A percentile compares a stretch with the other conserved stretches of the same genome.
phyloP scores from a whole-genome alignment of 768 basidiomycete species.

The Leccinum boreale region DNA sequence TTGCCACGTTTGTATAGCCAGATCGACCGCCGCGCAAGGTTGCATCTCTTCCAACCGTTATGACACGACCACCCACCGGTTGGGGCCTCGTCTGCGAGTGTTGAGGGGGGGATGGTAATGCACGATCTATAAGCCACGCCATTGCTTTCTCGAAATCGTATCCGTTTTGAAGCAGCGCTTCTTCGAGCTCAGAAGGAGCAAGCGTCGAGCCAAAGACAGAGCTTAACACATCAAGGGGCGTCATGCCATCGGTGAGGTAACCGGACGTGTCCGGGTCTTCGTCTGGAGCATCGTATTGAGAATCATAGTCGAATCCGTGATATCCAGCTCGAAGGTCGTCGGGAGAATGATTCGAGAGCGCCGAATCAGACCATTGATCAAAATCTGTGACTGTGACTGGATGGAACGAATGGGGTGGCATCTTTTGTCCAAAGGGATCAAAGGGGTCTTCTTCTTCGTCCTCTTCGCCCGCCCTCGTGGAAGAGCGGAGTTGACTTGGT shows the following conservation, averaged over 20 bases:
- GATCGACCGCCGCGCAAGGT: conserved; percentile 43
- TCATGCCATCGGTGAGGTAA: conserved; percentile 87
- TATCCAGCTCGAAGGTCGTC: conserved; percentile 44
- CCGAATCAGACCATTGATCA: conserved; percentile 56
- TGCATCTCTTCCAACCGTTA: conserved; percentile 58
- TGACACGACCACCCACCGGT: conserved; percentile 64
- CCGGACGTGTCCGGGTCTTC: conserved; percentile 53
- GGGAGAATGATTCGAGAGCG: conserved; percentile 49
- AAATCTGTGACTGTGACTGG: conserved; percentile 62
- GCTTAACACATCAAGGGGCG: conserved; percentile 92
- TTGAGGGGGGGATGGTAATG: conserved; percentile 45
- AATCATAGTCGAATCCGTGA: conserved; percentile 32
- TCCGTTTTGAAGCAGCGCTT: conserved; percentile 80
- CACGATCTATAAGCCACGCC: conserved; percentile 87
- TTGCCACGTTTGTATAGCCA: conserved; percentile 25
- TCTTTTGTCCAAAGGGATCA: conserved; percentile 61
- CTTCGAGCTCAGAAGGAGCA: conserved; percentile 88
- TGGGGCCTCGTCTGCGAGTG: conserved; percentile 46
- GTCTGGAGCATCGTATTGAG: conserved; percentile 28
- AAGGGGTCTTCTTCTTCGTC: conserved; percentile 85
- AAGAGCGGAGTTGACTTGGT: conserved; percentile 69
- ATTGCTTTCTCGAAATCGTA: conserved; percentile 97
- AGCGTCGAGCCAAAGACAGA: conserved; percentile 92
- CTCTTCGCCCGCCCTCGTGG: conserved; percentile 53
- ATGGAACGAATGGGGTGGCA: conserved; percentile 53